These are phyloP conservation scores for Hymenoscyphus fraxineus DNA, from an alignment of 2,329 filamentous ascomycete species.

Conservation along the genomic window DNA sequence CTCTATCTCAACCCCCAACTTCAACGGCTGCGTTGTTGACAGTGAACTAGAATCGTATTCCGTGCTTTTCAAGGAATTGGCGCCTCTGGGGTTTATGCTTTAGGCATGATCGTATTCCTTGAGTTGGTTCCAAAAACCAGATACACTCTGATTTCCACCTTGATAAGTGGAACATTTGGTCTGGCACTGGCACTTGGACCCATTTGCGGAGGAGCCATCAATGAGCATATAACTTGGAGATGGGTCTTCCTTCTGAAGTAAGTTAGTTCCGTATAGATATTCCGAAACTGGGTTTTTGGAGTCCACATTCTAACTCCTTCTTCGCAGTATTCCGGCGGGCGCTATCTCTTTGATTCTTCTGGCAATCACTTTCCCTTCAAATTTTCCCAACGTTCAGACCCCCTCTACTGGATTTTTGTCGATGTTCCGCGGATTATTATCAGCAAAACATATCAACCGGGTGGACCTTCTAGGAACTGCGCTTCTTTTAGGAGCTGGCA, in stretches of 20 bases:
- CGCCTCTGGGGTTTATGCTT: not conserved
- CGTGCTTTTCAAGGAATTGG: constrained; percentile 5
- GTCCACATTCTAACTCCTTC: not conserved
- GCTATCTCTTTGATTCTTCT: not conserved
- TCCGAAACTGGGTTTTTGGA: not conserved
- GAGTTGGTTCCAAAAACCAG: not conserved
- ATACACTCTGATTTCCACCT: not conserved
- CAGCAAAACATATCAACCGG: not conserved
- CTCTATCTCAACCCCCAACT: not conserved
- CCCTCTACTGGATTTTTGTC: not conserved
- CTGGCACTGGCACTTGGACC: constrained; percentile 1
- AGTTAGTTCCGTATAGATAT: not conserved
- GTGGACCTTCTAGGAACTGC: not conserved
- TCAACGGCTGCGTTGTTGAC: not conserved
- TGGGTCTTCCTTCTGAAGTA: constrained; percentile 9
- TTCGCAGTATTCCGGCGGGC: not conserved
- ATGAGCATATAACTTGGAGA: not conserved
- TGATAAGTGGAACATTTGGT: not conserved
- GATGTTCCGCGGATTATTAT: not conserved
- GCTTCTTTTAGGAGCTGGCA: not conserved
- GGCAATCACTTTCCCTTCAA: not conserved
- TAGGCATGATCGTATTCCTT: not conserved
- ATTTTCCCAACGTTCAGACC: not conserved
- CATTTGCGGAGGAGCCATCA: not conserved
- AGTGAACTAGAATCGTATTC: not conserved